Conservation (phyloP, 2,329 filamentous ascomycete species). For the Cladosporium velox region DNA sequence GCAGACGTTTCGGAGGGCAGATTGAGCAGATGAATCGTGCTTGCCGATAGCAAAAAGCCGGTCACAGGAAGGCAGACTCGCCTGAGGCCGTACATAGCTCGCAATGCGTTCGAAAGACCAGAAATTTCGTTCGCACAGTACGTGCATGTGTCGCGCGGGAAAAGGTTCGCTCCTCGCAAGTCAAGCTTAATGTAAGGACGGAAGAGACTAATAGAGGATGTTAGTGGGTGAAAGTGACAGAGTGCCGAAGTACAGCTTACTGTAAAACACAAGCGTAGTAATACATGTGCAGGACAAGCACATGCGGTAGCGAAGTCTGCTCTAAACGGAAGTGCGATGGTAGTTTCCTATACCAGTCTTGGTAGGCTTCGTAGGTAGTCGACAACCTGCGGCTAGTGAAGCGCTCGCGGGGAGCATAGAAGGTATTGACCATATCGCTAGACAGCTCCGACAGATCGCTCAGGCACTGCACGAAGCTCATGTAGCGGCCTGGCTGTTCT, state of each 20-base stretch:
- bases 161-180: constrained; percentile 58
- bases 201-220: constrained; percentile 68
- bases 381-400: constrained; percentile 66
- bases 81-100: constrained; percentile 47
- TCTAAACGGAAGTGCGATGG: constrained; percentile 65
- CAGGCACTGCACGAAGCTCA: constrained; percentile 54
- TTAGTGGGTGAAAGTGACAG: constrained; percentile 1
- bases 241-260: constrained; percentile 53
- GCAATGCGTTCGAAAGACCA: constrained; percentile 44
- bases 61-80: constrained; percentile 43
- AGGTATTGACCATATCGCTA: constrained; percentile 68
- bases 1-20: constrained; percentile 42
- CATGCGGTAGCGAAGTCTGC: constrained; percentile 71
- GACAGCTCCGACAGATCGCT: constrained; percentile 73
- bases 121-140: constrained; percentile 49
- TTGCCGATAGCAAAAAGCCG: constrained; percentile 45
- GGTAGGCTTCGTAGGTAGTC: constrained; percentile 66
- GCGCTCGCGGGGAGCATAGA: constrained; percentile 69
- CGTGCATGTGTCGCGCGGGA: constrained; percentile 67
- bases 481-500: constrained; percentile 62
- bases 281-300: constrained; percentile 61
- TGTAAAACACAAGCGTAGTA: constrained; percentile 50
- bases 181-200: constrained; percentile 69
- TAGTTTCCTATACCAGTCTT: constrained; percentile 70
- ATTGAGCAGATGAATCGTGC: constrained; percentile 49